Evolutionary conservation across 176 grass and related monocot genomes (phyloP).

Genomic region (Olyra latifolia): DNA sequence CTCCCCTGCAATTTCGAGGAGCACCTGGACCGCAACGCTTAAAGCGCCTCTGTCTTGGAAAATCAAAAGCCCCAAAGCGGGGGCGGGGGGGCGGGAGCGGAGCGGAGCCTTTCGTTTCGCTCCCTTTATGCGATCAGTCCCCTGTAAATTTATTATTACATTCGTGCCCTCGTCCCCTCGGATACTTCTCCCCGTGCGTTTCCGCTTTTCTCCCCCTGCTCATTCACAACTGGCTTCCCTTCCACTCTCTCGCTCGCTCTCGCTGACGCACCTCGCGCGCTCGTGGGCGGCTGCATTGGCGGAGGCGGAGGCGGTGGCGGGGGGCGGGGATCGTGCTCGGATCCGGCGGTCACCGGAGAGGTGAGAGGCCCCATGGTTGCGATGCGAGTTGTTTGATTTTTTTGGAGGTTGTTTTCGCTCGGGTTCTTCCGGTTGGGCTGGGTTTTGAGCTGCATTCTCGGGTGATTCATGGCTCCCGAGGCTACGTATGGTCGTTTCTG

Average conservation of each 20-base stretch:
- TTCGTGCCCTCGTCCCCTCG: not conserved
- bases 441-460: not conserved
- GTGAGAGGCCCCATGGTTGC: constrained; percentile 11
- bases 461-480: not conserved
- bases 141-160: not conserved
- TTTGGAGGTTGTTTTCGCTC: not conserved
- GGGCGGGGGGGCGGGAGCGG: too few relatives aligned
- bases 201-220: not conserved
- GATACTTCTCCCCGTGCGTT: constrained; percentile 29
- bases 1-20: not conserved
- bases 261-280: constrained; percentile 21
- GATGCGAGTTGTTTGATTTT: not conserved
- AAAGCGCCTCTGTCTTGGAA: not conserved
- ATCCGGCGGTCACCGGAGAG: constrained; percentile 23
- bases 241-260: not conserved
- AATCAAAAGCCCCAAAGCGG: constrained; percentile 8
- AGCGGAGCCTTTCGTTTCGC: not conserved
- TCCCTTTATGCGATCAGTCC: not conserved
- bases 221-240: not conserved
- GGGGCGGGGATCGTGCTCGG: not conserved
- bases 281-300: constrained; percentile 21
- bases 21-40: not conserved
- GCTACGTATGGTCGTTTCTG: not conserved
- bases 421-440: not conserved
- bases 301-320: not conserved